Base-by-base conservation (phyloP, 805 yeast species). In the Saccharomycopsis capsularis region DNA sequence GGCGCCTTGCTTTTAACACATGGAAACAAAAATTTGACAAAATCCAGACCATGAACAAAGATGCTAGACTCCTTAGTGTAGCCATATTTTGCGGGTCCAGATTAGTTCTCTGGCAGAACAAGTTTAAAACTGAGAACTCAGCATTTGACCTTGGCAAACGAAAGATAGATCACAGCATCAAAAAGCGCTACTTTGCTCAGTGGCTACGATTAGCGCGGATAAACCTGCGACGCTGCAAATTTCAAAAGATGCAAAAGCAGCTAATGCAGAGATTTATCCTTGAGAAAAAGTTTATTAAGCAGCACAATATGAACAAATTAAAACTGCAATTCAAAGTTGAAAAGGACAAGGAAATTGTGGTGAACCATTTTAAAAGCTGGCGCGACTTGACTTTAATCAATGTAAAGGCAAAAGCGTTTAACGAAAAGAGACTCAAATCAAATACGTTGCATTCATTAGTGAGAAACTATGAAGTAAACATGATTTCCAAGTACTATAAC, bases 41-140 rank as follows among this genome's bases (percentile, higher is more conserved):
- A 6, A 25, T 44, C 2, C 13, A 23, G 5, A 21, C 32, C 4
- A 21, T 50, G 42, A 22, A 40, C 35, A 19, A 27, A 2, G 43
- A 46, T 9, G 49, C 44, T 6, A 2, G 3, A 16, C 3, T 30
- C 3, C 23, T 38, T 16, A 30, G 21, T 19, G 32, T 5, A 7
- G 42, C 37, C 13, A 24, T 44, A 15, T 27, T 36, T n/a, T 46
- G 53, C 38, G 53, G 51, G 18, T 43, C 53, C 4, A 21, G 42
- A 16, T 35, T 48, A 9, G 22, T 49, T 13, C 34, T 24, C 6
- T 48, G 53, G 53, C 42, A 27, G 3, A 13, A 25, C 24, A 46
- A 39, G 36, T 15, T 40, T 24, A 11, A 18, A 3, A 24, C 23
- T 19, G n/a, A 40, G 3, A 24, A 16, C 9, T n/a, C n/a, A 2